These are phyloP conservation scores for Fusarium verrucosum DNA, from an alignment of 2,329 filamentous ascomycete species.

Conservation along the genomic window DNA sequence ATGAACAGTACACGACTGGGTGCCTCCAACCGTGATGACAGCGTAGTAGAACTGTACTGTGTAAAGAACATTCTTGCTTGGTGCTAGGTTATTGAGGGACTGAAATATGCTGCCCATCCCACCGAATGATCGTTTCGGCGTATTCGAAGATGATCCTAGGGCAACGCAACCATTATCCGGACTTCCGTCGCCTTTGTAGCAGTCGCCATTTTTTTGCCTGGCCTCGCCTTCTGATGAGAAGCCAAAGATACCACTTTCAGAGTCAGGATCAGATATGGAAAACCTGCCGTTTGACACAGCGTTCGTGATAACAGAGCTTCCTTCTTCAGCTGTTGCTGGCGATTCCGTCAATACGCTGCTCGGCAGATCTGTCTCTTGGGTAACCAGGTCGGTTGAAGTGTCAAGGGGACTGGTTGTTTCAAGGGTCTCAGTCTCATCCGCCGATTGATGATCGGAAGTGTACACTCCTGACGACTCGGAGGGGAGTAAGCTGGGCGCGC, in stretches of 20 bases:
- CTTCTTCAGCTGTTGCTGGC: background rate
- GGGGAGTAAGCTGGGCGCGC: background rate
- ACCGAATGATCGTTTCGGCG: background rate
- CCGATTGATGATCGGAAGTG: too few relatives aligned
- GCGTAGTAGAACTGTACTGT: conserved; percentile 24
- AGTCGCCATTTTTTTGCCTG: background rate
- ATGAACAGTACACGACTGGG: background rate
- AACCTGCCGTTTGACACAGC: background rate
- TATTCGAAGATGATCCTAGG: background rate
- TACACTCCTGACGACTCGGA: background rate
- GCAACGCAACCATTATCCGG: background rate
- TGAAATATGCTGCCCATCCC: conserved; percentile 6
- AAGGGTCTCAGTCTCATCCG: too few relatives aligned
- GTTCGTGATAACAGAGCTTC: background rate
- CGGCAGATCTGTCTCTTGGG: background rate
- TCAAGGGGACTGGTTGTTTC: background rate
- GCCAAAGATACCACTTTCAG: background rate
- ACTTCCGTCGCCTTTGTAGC: background rate
- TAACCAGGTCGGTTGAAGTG: background rate
- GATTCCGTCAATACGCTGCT: background rate
- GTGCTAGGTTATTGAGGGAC: background rate
- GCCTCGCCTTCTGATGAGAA: background rate
- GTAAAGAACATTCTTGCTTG: conserved; percentile 2
- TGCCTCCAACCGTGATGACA: background rate
- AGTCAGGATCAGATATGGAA: background rate